Evolutionary conservation across 2,329 filamentous ascomycete species (phyloP).

Genomic region (Alternaria hordeiaustralica): DNA sequence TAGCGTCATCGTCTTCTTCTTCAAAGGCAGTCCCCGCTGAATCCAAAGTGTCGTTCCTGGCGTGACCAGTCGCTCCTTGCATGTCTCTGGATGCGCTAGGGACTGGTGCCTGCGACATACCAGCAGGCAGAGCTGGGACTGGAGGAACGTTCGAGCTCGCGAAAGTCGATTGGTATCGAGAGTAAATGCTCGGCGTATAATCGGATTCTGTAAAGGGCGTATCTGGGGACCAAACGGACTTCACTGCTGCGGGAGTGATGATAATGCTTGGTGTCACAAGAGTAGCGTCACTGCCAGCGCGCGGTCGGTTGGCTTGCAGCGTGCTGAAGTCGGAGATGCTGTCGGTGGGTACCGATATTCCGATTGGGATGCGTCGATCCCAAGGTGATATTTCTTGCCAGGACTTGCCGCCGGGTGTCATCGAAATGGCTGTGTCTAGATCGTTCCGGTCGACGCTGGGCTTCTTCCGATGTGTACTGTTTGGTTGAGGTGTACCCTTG

Average conservation of each 20-base stretch:
- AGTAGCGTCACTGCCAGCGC: constrained; percentile 48
- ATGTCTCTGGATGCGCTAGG: not conserved
- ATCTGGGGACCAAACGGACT: constrained; percentile 64
- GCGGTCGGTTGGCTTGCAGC: constrained; percentile 39
- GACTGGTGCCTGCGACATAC: constrained; percentile 21
- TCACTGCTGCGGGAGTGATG: constrained; percentile 59
- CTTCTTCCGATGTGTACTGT: constrained; percentile 18
- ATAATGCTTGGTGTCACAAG: constrained; percentile 59
- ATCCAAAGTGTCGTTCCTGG: constrained; percentile 42
- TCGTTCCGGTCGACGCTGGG: constrained; percentile 28
- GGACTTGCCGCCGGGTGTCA: constrained; percentile 37
- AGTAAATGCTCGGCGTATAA: constrained; percentile 67
- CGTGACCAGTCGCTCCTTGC: constrained; percentile 17
- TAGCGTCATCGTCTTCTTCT: constrained; percentile 58
- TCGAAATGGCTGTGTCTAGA: constrained; percentile 36
- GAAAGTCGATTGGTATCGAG: constrained; percentile 56
- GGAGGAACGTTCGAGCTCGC: constrained; percentile 60
- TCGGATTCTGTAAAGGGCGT: constrained; percentile 65
- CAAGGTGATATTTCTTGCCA: constrained; percentile 67
- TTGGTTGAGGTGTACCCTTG: constrained; percentile 43
- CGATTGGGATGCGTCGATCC: constrained; percentile 75
- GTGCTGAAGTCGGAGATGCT: constrained; percentile 51
- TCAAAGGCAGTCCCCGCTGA: constrained; percentile 52
- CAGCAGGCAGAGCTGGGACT: constrained; percentile 43
- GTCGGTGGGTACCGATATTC: constrained; percentile 68